Evolutionary conservation across 176 grass and related monocot species (phyloP).

Genomic region (Aegilops sharonensis): DNA sequence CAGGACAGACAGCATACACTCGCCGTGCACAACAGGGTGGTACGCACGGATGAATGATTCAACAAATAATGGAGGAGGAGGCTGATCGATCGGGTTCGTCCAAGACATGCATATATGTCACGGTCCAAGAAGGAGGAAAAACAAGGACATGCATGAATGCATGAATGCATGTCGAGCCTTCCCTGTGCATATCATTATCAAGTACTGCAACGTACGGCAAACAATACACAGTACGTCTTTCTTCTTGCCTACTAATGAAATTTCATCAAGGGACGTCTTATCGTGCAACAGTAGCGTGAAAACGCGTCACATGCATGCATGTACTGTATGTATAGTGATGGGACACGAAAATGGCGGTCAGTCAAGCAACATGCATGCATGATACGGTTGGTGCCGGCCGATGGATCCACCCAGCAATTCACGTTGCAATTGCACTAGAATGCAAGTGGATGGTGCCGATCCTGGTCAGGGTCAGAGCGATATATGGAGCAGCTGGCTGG

Average conservation of each 20-base stretch:
- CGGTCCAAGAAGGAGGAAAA: background rate
- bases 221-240: too few relatives aligned
- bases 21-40: background rate
- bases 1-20: background rate
- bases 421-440: too few relatives aligned
- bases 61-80: background rate
- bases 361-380: background rate
- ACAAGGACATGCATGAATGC: background rate
- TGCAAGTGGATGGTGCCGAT: background rate
- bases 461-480: background rate
- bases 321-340: background rate
- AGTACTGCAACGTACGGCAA: too few relatives aligned
- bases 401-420: background rate
- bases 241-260: background rate
- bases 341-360: background rate
- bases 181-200: too few relatives aligned
- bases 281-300: background rate
- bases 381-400: background rate
- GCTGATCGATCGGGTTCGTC: background rate
- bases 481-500: background rate
- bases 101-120: background rate
- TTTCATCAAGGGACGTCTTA: background rate
- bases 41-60: too few relatives aligned
- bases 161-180: background rate
- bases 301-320: background rate